Percentiles rank a stretch among this genome's conserved stretches.
Conservation (phyloP, 2,329 filamentous ascomycete genomes). For the Neurospora sp. region DNA sequence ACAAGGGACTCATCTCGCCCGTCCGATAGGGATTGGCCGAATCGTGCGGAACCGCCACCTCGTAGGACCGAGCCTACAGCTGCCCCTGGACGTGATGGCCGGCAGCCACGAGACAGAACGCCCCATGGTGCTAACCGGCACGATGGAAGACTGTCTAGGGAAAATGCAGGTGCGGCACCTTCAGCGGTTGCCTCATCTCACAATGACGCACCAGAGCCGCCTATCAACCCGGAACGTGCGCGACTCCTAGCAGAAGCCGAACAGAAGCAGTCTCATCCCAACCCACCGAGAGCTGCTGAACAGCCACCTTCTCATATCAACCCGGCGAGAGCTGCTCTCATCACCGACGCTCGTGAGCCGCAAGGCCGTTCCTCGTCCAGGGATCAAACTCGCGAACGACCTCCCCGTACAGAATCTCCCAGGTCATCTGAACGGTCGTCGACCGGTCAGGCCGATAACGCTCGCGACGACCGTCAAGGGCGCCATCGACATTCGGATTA, state of each 20-base stretch:
- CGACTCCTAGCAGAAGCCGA: constrained; percentile 35
- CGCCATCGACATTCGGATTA: constrained; percentile 32
- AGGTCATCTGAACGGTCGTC: constrained; percentile 30
- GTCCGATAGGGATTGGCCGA: constrained; percentile 30
- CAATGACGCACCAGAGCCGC: constrained; percentile 30
- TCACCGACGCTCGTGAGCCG: constrained; percentile 29
- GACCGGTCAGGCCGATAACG: constrained; percentile 27
- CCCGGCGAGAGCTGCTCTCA: constrained; percentile 36
- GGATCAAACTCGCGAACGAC: constrained; percentile 25
- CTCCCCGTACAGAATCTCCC: constrained; percentile 38
- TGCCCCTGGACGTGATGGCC: constrained; percentile 21
- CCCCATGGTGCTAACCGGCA: constrained; percentile 12
- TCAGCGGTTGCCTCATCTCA: constrained; percentile 22
- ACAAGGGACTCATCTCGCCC: constrained; percentile 27
- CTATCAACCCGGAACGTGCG: constrained; percentile 47
- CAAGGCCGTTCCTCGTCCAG: constrained; percentile 29
- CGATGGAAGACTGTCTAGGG: constrained; percentile 17
- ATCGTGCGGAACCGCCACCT: constrained; percentile 21
- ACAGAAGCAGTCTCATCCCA: constrained; percentile 24
- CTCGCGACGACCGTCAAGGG: constrained; percentile 37
- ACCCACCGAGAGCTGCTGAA: constrained; percentile 36
- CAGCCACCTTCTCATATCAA: constrained; percentile 27
- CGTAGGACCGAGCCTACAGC: constrained; percentile 26
- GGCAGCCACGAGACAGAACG: constrained; percentile 30
- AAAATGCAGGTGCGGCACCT: constrained; percentile 13